Base-by-base conservation (phyloP, 2,329 filamentous ascomycete species). In the Xylariomycetidae sp. region DNA sequence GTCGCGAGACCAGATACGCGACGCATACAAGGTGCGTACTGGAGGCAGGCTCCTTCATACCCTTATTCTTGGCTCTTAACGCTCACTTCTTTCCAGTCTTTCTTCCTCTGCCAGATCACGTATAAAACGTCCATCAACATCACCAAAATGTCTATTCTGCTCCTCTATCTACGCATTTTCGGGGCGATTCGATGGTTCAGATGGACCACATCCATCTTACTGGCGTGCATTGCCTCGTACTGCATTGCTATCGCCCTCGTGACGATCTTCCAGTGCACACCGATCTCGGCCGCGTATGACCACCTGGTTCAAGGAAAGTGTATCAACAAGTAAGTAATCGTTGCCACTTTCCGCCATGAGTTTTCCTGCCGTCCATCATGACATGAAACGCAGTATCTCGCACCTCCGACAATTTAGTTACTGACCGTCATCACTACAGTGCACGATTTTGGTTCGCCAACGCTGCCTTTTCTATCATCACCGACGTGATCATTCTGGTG, bases 391-490 rank as follows among this genome's bases (percentile, higher is more conserved):
- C n/a, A n/a, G n/a, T n/a, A n/a, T n/a, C n/a, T n/a, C n/a, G n/a
- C n/a, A 50, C 50, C 5, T 59, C 51, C 33, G 43, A 58, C 38
- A 53, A 51, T 36, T 35, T 30, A 5, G 33, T 56, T 2, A 27
- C 40, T 9, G 40, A 47, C 16, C 37, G 33, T 15, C 67, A 63
- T 37, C 56, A 66, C 27, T 41, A 60, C 33, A 62, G 60, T 34
- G 53, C 51, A 7, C 50, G 46, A 6, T 55, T 67, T 30, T 67
- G 64, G 64, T 64, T 61, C 27, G 59, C 59, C 9, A 67, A 64
- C 33, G 59, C 62, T 1, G 58, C 46, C 3, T 58, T 66, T 28
- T 62, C 62, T 22, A 66, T 67, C 20, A 30, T 55, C 5, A 66
- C 63, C 10, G 63, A 67, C 44, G 30, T 66, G 17, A 33, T 63